phyloP scores from a whole-genome alignment of 345 rosid genomes.

The Trapa bicornis region DNA sequence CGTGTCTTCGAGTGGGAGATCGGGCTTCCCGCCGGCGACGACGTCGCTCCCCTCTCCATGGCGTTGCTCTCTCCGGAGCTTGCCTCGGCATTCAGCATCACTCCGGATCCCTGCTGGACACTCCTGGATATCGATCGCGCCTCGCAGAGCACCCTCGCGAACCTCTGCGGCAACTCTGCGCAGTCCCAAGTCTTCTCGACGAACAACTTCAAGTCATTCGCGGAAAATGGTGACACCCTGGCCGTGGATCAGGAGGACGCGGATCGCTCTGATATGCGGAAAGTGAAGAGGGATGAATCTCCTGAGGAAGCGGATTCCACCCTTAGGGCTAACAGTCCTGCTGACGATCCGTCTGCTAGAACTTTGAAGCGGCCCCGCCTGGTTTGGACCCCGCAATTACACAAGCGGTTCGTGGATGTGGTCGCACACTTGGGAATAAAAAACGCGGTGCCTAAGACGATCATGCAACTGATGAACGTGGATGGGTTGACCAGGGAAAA shows the following conservation, averaged over 20 bases:
- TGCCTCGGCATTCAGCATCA: conserved; percentile 76
- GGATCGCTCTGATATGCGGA: conserved; percentile 50
- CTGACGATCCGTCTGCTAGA: conserved; percentile 54
- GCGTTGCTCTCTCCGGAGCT: conserved; percentile 57
- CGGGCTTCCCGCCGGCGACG: conserved; percentile 63
- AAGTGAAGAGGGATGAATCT: conserved; percentile 40
- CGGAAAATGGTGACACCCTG: conserved; percentile 20
- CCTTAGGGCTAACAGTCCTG: conserved; percentile 26
- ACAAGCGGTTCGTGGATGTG: conserved; percentile 92
- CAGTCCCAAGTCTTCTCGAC: conserved; percentile 23
- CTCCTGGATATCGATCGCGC: conserved; percentile 58
- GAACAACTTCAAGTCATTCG: conserved; percentile 26
- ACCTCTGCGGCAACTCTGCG: conserved; percentile 25
- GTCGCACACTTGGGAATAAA: conserved; percentile 76
- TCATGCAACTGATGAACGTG: conserved; percentile 98
- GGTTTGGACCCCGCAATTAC: conserved; percentile 98
- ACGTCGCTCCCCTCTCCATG: conserved; percentile 66
- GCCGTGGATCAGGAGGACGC: conserved; percentile 28
- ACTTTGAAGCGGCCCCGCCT: conserved; percentile 63
- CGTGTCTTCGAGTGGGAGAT: conserved; percentile 72
- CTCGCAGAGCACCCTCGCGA: conserved; percentile 49
- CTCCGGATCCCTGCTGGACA: conserved; percentile 45
- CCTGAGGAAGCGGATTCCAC: conserved; percentile 78
- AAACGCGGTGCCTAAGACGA: conserved; percentile 95
- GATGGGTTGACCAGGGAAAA: conserved; percentile 89